Base-by-base conservation (phyloP, 192 early-diverging fungal genomes). In the Coemansia sp. region DNA sequence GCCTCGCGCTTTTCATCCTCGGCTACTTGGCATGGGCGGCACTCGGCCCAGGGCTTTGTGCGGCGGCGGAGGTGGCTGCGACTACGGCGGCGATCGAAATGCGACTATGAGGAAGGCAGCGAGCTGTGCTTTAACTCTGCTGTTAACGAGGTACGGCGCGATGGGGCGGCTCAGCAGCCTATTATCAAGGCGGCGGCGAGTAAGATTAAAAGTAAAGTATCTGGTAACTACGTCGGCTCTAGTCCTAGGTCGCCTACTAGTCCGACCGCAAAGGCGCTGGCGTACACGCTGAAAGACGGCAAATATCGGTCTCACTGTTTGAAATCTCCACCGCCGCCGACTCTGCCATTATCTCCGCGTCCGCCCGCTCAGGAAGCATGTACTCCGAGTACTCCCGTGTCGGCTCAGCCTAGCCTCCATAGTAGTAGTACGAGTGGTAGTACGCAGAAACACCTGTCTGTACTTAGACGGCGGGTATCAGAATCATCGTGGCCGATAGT, bases 271-370 rank as follows among this genome's bases (percentile, higher is more conserved):
- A 73, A 65, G 27, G 47, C 66, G 43, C 66, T 75, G 49, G 66
- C 73, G 12, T 83, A 64, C 29, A 83, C 80, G 63, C 70, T 83
- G 29, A 83, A 83, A 46, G 70, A 83, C 38, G 80, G 80, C 2
- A 70, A 31, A 29, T 83, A 83, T 63, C 15, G 62, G 46, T 77
- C 80, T 36, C 80, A 82, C 20, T 27, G 43, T 18, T 64, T 69
- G 4, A 70, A 70, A 10, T 51, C 49, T 43, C 18, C 27, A 13
- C 33, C 29, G 57, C 57, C 57, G 7, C 59, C 34, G 3, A 16
- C 34, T 22, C 31, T 27, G 27, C 27, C 27, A 2, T 2, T 27
- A 27, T 27, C 27, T 27, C 27, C 27, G 27, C 27, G 27, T 27
- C 27, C 27, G 27, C 27, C 27, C 27, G 27, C 27, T 27, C 27